Conservation (phyloP, 2,329 filamentous ascomycete genomes). For the Blastomyces gilchristii region DNA sequence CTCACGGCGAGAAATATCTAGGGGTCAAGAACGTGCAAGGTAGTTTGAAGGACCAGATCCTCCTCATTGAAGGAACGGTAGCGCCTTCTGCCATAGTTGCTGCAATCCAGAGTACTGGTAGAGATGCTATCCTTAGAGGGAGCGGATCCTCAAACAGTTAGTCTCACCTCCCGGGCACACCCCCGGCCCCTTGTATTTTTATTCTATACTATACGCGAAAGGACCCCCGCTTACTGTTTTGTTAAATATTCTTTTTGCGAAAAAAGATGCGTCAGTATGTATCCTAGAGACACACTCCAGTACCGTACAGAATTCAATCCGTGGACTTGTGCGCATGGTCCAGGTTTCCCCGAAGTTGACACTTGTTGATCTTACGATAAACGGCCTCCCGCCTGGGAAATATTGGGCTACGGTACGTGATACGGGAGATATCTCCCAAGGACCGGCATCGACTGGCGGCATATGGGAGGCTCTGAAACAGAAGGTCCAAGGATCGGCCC, state of each 20-base stretch:
- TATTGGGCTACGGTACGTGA: conserved; percentile 80
- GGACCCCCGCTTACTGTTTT: conserved; percentile 6
- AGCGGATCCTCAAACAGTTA: conserved; percentile 73
- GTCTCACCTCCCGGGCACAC: conserved; percentile 11
- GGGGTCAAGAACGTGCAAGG: conserved; percentile 77
- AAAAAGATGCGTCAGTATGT: conserved; percentile 66
- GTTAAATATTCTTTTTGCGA: background rate
- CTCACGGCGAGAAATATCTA: conserved; percentile 20
- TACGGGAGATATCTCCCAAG: conserved; percentile 74
- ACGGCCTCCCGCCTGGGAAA: conserved; percentile 66
- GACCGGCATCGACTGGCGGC: conserved; percentile 69
- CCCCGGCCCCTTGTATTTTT: conserved; percentile 8
- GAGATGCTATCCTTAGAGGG: conserved; percentile 88
- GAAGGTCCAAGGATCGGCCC: conserved; percentile 32
- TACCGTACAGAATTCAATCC: conserved; percentile 55
- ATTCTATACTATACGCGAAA: background rate
- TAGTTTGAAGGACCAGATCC: conserved; percentile 69
- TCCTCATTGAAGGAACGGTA: conserved; percentile 77
- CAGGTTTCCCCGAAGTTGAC: conserved; percentile 71
- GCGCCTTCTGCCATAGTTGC: conserved; percentile 81
- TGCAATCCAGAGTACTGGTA: conserved; percentile 78
- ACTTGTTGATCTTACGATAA: conserved; percentile 76
- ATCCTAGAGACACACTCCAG: conserved; percentile 78
- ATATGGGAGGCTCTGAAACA: conserved; percentile 58
- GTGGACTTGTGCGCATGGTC: conserved; percentile 86